Evolutionary conservation across 345 rosid species (phyloP), one percentile per base, ranked within the genome.

Genomic region (Dimocarpus longan): DNA sequence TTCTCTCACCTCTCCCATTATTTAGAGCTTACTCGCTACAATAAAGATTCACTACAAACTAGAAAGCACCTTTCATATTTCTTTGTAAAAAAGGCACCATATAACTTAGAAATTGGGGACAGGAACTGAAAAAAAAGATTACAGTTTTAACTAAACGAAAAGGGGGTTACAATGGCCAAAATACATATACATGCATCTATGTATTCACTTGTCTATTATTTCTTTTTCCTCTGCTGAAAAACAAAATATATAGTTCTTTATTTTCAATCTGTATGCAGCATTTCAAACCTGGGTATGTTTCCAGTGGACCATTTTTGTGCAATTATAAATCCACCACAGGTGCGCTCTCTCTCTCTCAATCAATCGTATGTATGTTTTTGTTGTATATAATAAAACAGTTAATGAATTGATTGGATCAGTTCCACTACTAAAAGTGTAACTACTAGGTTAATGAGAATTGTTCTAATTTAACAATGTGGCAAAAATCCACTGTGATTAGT

Each of bases 261-360:
- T 72, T 56, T n/a, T 80, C 0, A 44, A 73, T 79, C 28, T 43
- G 86, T 83, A 42, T 88, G 86, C 91, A 96, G 99, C 90, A 93
- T 96, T 88, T 96, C 99, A 75, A 96, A 96, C 86, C 90, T 96
- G 21, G 99, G 99, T 84, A 96, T 96, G 99, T 96, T 88, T 88
- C 99, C 98, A 8, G 94, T 96, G 71, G 97, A 93, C 84, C 85
- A 89, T n/a, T 96, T 96, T 81, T 87, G 92, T 68, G 99, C 98
- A 78, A 96, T 96, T 62, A 96, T 96, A 83, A 96, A 96, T 86
- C 98, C 99, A 6, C 98, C 98, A 10, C 97, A 92, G 98, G 99
- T 94, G 82, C 79, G 60, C 78, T 77, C 75, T 64, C 77, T 66
- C 75, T 74, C 28, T 26, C 28, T 26, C 85, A 54, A 66, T 68